Evolutionary conservation across 768 basidiomycete species (phyloP), one percentile per base, ranked within the genome.

Genomic region (Termitomyces eurrhizus): DNA sequence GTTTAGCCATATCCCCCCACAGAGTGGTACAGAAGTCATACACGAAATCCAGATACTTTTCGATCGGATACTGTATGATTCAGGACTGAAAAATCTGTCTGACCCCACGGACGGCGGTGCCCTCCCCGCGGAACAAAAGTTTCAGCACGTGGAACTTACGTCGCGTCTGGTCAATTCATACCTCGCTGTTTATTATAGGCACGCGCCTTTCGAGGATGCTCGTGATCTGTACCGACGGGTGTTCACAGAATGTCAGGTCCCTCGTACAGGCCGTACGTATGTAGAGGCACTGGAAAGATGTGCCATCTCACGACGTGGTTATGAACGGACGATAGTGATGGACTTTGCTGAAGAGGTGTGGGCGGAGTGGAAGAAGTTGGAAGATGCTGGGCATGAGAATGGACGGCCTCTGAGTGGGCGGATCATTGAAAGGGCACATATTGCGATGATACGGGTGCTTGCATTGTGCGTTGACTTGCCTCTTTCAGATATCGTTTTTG

Each of bases 91-190:
- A 24, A 32, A 33, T 11, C 35, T 49, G 35, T 33, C 61, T 12
- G 52, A 57, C 32, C 48, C 52, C n/a, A 41, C 58, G 2, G 42
- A 61, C 36, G 52, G 57, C 36, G 45, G 62, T 62, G 52, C 55
- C 59, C 13, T 72, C 57, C 52, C 64, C 9, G 37, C 42, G 18
- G 59, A 58, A 11, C 69, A 71, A 44, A 80, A 77, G 58, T 93
- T 96, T 72, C 69, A 71, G 7, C 65, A 78, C 57, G 90, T 95
- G 37, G 52, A 71, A 7, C 67, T 89, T 54, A 83, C 85, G 0
- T 66, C 91, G 0, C 78, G 82, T 1, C 80, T 97, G 7, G 66
- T 95, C 64, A 92, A 89, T 65, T 83, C 93, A 3, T 98, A 92
- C 68, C 75, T 97, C 53, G 84, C 89, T 13, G 89, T 95, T 0